phyloP scores from a whole-genome alignment of 2,329 filamentous ascomycete species.

The Akanthomyces uredinophilus region DNA sequence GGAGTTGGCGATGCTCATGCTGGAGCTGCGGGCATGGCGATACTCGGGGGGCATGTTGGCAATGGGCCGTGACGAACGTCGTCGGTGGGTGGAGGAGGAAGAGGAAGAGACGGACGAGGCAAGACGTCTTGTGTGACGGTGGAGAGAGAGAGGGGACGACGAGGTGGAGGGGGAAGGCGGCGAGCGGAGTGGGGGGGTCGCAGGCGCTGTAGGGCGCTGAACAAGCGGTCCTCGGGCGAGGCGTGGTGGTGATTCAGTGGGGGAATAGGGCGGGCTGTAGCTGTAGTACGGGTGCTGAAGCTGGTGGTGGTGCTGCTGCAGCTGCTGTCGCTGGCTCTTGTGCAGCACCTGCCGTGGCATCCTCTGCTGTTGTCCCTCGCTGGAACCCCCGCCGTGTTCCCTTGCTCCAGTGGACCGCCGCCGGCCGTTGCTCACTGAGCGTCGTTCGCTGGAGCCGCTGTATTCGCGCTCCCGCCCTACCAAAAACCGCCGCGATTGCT shows the following conservation, averaged over 20 bases:
- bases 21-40: constrained; percentile 54
- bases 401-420: background rate
- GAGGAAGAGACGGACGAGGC: constrained; percentile 15
- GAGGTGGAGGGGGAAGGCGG: background rate
- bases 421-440: background rate
- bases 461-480: constrained; percentile 1
- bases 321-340: background rate
- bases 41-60: constrained; percentile 41
- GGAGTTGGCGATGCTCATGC: constrained; percentile 44
- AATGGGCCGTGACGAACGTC: constrained; percentile 12
- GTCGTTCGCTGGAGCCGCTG: background rate
- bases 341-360: background rate
- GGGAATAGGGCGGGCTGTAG: too few species aligned
- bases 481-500: background rate
- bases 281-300: background rate
- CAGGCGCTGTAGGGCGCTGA: background rate
- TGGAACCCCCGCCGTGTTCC: background rate
- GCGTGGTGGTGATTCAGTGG: too few species aligned
- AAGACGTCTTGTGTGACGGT: constrained; percentile 15
- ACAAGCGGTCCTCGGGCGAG: too few species aligned
- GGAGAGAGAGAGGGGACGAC: constrained; percentile 2
- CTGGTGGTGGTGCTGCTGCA: background rate
- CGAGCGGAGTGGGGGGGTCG: background rate
- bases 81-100: constrained; percentile 14
- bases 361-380: background rate